Conservation (phyloP, 768 basidiomycete genomes). For the Tephrocybe rancida region DNA sequence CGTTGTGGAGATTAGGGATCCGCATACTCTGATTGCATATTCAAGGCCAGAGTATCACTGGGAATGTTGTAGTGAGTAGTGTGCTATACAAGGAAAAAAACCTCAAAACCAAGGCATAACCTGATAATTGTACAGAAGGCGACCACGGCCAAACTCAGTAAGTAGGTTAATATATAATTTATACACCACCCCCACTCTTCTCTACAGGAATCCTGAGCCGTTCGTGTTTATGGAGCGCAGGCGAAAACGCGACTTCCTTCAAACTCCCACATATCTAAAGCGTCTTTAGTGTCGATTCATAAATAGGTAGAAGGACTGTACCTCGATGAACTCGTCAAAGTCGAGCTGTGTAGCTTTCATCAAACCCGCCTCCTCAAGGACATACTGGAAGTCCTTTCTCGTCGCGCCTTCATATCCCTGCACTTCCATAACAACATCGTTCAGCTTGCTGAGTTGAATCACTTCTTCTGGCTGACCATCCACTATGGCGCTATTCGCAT, state of each 20-base stretch:
- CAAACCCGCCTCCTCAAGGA: constrained; percentile 77
- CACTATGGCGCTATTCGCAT: constrained; percentile 24
- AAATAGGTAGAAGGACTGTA: constrained; percentile 33
- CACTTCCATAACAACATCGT: constrained; percentile 45
- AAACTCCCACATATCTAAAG: constrained; percentile 71
- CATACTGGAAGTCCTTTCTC: constrained; percentile 47
- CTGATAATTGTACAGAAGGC: no score
- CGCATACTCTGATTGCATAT: no score
- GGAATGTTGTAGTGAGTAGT: no score
- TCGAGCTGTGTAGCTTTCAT: constrained; percentile 55
- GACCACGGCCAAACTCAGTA: no score
- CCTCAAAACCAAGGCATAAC: no score
- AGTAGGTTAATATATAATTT: constrained; percentile 18
- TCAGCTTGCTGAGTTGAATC: constrained; percentile 41
- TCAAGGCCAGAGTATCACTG: no score
- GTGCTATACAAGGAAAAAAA: no score
- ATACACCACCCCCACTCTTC: constrained; percentile 59
- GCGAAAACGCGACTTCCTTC: constrained; percentile 62
- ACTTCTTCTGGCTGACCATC: constrained; percentile 32
- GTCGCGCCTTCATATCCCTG: constrained; percentile 54
- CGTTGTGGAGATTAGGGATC: no score
- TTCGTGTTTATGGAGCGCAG: constrained; percentile 28
- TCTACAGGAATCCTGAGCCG: constrained; percentile 52
- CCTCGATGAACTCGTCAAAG: constrained; percentile 90
- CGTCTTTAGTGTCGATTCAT: not conserved